These are phyloP conservation scores for Acanthamoeba comandoni DNA, from an alignment of 208 protist species.

Conservation along the genomic window DNA sequence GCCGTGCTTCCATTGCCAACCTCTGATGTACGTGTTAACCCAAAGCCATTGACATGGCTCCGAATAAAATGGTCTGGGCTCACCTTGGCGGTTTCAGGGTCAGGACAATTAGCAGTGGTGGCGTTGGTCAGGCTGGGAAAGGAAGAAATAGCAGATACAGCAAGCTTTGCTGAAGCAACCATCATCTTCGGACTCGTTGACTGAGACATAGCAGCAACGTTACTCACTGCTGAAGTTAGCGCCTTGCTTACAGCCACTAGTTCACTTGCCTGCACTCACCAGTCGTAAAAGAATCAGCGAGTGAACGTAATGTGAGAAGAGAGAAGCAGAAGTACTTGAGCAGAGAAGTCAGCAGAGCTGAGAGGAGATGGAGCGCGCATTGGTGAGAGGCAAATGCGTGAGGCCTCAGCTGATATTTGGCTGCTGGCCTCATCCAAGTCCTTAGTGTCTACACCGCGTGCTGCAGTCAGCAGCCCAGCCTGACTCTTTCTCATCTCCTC, in stretches of 20 bases:
- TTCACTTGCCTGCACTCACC: constrained; percentile 31
- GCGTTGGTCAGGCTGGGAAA: constrained; percentile 46
- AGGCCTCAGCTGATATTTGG: constrained; percentile 43
- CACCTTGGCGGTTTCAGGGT: neutral
- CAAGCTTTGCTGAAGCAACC: constrained; percentile 46
- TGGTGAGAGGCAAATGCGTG: constrained; percentile 17
- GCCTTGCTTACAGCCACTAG: constrained; percentile 40
- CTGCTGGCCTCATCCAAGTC: constrained; percentile 59
- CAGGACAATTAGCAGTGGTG: constrained; percentile 27
- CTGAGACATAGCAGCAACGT: constrained; percentile 51
- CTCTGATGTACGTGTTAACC: neutral
- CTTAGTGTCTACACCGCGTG: constrained; percentile 33
- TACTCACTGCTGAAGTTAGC: neutral
- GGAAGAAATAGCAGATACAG: neutral
- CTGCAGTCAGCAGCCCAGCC: neutral
- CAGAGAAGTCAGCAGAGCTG: neutral
- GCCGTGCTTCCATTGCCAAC: neutral
- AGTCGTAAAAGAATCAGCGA: too few species aligned
- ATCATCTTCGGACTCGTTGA: constrained; percentile 59
- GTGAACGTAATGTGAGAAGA: too few species aligned
- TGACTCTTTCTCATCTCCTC: too few species aligned
- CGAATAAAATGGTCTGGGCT: neutral
- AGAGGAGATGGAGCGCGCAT: too few species aligned
- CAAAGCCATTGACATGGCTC: neutral
- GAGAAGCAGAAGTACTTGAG: constrained; percentile 1